Percentiles rank a stretch among this genome's conserved stretches.
Evolutionary conservation across 371 early-diverging fungal species (phyloP).

Genomic region (Mucor mucedo): DNA sequence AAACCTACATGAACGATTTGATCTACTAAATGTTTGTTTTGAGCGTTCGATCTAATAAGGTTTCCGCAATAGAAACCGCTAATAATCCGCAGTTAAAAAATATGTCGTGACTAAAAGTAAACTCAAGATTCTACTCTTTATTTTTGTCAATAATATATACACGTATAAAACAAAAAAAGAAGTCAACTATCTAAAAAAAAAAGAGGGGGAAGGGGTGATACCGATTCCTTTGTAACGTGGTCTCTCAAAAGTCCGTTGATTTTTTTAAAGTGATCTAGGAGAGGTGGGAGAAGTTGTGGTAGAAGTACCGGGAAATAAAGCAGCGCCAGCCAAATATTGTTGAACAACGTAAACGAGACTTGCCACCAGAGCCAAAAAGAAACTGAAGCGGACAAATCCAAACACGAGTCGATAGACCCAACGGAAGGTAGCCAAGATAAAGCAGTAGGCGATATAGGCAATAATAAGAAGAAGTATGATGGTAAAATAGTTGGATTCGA

Average conservation of each 20-base stretch:
- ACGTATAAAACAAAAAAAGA: no score
- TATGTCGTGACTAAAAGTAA: no score
- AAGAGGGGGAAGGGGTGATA: neutral
- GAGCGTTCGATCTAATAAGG: no score
- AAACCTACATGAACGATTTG: no score
- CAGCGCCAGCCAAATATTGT: neutral
- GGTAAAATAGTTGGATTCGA: slow-evolving; percentile 15
- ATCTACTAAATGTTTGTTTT: no score
- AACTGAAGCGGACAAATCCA: slow-evolving; percentile 46
- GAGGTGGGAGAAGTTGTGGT: neutral
- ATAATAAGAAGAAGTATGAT: slow-evolving; percentile 15
- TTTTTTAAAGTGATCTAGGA: neutral
- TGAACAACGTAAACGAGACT: slow-evolving; percentile 24
- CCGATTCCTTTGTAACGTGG: no score
- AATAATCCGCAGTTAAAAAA: no score
- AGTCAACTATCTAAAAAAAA: neutral
- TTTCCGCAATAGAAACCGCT: no score
- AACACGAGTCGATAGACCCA: slow-evolving; percentile 39
- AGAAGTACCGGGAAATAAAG: slow-evolving; percentile 1
- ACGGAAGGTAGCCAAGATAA: slow-evolving; percentile 23
- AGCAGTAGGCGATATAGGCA: slow-evolving; percentile 15
- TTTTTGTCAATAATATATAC: no score
- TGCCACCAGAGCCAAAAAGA: slow-evolving; percentile 29
- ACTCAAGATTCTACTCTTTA: no score
- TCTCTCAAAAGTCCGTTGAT: neutral